These are phyloP conservation scores for Elongisporangium senticosum DNA, from an alignment of 352 stramenopile species.

Conservation along the genomic window DNA sequence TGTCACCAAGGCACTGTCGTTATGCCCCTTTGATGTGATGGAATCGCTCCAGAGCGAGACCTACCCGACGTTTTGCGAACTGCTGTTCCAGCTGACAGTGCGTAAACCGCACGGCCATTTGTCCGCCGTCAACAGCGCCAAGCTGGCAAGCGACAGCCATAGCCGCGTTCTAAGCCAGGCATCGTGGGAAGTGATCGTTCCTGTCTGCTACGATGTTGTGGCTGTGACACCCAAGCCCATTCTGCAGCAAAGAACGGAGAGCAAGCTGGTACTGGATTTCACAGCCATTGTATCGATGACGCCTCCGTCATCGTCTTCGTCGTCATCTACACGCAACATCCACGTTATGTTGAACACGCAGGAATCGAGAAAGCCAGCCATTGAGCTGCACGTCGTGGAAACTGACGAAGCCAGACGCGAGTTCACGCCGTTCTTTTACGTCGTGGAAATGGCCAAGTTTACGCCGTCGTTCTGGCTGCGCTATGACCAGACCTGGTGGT, in stretches of 20 bases:
- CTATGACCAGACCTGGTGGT: slow-evolving; percentile 80
- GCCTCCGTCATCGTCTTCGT: background rate
- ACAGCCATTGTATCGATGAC: background rate
- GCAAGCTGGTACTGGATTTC: background rate
- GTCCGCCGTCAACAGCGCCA: background rate
- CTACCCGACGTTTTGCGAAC: background rate
- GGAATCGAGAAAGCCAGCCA: background rate
- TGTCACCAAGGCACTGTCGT: slow-evolving; percentile 1
- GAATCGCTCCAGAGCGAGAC: background rate
- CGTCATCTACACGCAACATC: background rate
- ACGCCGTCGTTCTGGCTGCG: slow-evolving; percentile 64
- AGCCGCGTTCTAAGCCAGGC: background rate
- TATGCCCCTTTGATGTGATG: slow-evolving; percentile 5
- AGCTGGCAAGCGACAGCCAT: background rate
- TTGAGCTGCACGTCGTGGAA: slow-evolving; percentile 16
- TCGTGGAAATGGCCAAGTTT: slow-evolving; percentile 62
- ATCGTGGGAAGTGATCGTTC: background rate
- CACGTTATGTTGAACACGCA: background rate
- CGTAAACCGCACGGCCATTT: background rate
- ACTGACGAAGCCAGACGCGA: slow-evolving; percentile 25
- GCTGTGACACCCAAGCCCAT: background rate
- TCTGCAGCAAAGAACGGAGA: background rate
- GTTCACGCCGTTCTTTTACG: slow-evolving; percentile 49
- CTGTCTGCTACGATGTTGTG: background rate
- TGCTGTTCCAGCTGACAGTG: background rate